A percentile compares a stretch with the other conserved stretches of the same genome.
Evolutionary conservation across 2,329 filamentous ascomycete species (phyloP).

Genomic region (Scopulariopsis brevicaulis): DNA sequence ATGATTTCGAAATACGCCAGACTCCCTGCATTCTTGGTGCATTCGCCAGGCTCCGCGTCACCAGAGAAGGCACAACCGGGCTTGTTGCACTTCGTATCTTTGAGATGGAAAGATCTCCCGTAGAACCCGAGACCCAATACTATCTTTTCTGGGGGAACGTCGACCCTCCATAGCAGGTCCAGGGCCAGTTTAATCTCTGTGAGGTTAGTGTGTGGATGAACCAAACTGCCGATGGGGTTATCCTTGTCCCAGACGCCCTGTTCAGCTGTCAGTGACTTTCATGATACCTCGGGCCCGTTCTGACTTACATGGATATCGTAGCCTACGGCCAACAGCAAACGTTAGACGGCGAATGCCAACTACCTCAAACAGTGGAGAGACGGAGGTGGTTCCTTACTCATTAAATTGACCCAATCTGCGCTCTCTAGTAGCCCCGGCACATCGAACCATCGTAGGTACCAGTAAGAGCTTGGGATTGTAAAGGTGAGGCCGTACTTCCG

Average conservation of each 20-base stretch:
- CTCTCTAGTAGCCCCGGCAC: neutral
- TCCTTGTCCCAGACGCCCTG: conserved; percentile 20
- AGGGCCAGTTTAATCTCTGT: conserved; percentile 29
- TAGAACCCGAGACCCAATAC: conserved; percentile 31
- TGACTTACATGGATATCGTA: neutral
- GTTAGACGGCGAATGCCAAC: too few relatives aligned
- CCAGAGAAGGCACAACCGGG: conserved; percentile 9
- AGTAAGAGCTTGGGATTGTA: conserved; percentile 15
- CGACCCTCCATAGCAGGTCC: conserved; percentile 32
- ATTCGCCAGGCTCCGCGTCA: conserved; percentile 5
- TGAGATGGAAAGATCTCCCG: conserved; percentile 15
- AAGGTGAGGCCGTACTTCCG: conserved; percentile 11
- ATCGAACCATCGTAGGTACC: conserved; percentile 17
- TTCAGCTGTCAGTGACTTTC: too few relatives aligned
- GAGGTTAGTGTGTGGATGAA: conserved; percentile 30
- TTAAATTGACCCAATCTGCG: conserved; percentile 8
- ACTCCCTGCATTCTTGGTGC: too few relatives aligned
- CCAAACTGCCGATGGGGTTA: conserved; percentile 18
- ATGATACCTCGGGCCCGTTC: too few relatives aligned
- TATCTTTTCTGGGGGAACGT: conserved; percentile 26
- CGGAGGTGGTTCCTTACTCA: too few relatives aligned
- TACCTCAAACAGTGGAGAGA: too few relatives aligned
- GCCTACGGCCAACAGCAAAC: too few relatives aligned
- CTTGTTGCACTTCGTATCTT: conserved; percentile 7
- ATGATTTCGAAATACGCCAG: conserved; percentile 7